Evolutionary conservation across 2,329 filamentous ascomycete genomes (phyloP), one percentile per base, ranked within the genome.

Genomic region (Trichothecium sympodiale): DNA sequence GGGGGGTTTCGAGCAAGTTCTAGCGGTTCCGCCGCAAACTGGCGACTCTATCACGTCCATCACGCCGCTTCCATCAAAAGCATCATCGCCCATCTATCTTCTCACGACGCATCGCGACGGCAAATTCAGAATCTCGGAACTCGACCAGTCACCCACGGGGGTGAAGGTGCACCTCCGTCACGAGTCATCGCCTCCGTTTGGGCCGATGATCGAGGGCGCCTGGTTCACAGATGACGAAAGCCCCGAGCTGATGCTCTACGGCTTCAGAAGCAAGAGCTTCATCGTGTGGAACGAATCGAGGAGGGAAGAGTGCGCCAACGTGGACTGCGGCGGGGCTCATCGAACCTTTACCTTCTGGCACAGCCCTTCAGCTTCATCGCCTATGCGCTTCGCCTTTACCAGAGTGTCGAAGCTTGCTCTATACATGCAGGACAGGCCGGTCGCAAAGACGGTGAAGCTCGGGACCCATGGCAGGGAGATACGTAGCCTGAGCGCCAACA

Each of bases 381-480:
- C 47, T 1, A 47, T 67, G 29, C 58, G 65, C 17, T 77, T 94
- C 40, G 69, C 83, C 1, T 95, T 83, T 70, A 89, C 81, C 3
- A 80, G 84, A 54, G 76, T 77, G 5, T 73, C 75, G 3, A 59
- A 57, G 38, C 57, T 72, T 33, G 60, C 57, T 34, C 47, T 73
- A n/a, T 64, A 64, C 49, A 61, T 61, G 13, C 66, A 71, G 44
- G 40, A 46, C 4, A 49, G 38, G 7, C 44, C 54, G 2, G 39
- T 51, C 3, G 55, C 64, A 39, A 48, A 63, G 52, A 44, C 73
- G 60, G 52, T 94, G 10, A 77, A 80, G 43, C 46, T 59, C 1
- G 89, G 91, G 6, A 76, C 76, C 1, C 91, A 98, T 55, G 91
- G 91, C 0, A 69, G 91, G 37, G 91, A 98, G 57, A 83, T 96